phyloP scores from a whole-genome alignment of 768 basidiomycete genomes.

The Collybia sp. region DNA sequence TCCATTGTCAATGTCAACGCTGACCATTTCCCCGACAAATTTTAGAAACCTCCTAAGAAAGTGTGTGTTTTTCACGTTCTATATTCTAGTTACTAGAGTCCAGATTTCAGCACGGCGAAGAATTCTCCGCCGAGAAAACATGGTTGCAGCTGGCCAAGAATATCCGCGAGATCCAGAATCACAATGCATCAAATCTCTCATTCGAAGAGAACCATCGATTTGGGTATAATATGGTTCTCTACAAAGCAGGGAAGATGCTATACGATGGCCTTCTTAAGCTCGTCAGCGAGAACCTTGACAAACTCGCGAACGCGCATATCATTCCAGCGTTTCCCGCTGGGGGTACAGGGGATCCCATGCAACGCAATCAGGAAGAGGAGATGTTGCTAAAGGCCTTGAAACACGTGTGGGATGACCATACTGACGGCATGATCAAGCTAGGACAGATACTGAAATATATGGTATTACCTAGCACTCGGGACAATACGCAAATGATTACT shows the following conservation, averaged over 20 bases:
- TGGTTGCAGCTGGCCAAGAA: constrained; percentile 81
- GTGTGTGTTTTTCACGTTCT: constrained; percentile 16
- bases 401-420: constrained; percentile 93
- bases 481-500: too few species aligned
- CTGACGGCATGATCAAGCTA: constrained; percentile 80
- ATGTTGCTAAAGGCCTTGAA: constrained; percentile 76
- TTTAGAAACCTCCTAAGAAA: constrained; percentile 44
- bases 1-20: too few species aligned
- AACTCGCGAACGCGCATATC: constrained; percentile 70
- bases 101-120: constrained; percentile 57
- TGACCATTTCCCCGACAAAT: too few species aligned
- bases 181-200: constrained; percentile 79
- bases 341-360: constrained; percentile 60
- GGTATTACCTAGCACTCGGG: constrained; percentile 40
- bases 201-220: constrained; percentile 87
- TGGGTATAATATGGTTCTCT: constrained; percentile 91
- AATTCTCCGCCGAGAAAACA: constrained; percentile 76
- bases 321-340: constrained; percentile 79
- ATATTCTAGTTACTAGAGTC: not conserved
- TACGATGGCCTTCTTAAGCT: constrained; percentile 83
- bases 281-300: constrained; percentile 77
- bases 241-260: constrained; percentile 77
- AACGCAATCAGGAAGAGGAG: constrained; percentile 82
- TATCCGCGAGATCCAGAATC: constrained; percentile 91
- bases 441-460: constrained; percentile 93